Base-by-base conservation (phyloP, 371 early-diverging fungal species). In the Blyttiomyces sp. region DNA sequence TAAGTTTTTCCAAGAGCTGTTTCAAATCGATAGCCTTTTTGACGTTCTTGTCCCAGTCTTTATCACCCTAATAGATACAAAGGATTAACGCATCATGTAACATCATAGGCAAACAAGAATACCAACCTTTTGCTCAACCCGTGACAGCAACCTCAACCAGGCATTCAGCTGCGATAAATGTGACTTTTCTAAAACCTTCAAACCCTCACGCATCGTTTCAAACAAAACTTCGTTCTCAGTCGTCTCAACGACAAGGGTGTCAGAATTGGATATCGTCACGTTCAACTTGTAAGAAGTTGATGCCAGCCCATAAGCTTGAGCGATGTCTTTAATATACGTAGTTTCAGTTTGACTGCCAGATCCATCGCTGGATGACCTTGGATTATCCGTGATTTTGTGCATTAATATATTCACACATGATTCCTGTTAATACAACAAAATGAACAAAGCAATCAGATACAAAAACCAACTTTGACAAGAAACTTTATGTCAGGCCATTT, bases 131-230 rank as follows among this genome's bases (percentile, higher is more conserved):
- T 23, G 13, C 24, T 57, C 57, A 13, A 48, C 57, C 26, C 45
- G 28, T 9, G 57, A 57, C 11, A 57, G 23, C 6, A 35, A 23
- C 13, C 49, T n/a, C n/a, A n/a, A n/a, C n/a, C n/a, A n/a, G n/a
- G n/a, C n/a, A n/a, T n/a, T n/a, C n/a, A n/a, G n/a, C n/a, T n/a
- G n/a, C n/a, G n/a, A n/a, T n/a, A n/a, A n/a, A n/a, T n/a, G n/a
- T n/a, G n/a, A n/a, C n/a, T n/a, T n/a, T n/a, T n/a, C n/a, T n/a
- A n/a, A n/a, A 4, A 65, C 32, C 54, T 49, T 50, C 31, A 27
- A 49, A n/a, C 19, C 64, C 45, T 62, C 62, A 4, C 62, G 62
- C 49, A 62, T 43, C n/a, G 61, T 24, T 13, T 62, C 62, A 49
- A 31, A 62, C 6, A 62, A n/a, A 30, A 55, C 28, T 19, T 55